Conservation (phyloP, 140 eudicot genomes). For the Stevia rebaudiana region DNA sequence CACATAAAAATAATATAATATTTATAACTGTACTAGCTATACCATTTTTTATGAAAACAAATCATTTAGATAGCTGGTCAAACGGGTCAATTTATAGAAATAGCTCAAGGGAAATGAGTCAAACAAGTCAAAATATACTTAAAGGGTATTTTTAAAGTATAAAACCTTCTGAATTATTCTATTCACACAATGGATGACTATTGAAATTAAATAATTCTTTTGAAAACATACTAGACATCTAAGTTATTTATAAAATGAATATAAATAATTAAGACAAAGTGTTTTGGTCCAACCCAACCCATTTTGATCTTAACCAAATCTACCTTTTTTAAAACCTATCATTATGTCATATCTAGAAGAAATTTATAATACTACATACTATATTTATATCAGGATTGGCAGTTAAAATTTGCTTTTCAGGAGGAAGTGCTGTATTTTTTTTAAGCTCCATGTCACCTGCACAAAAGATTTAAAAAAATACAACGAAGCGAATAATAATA, state of each 20-base stretch:
- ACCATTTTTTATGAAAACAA: not conserved
- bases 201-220: not conserved
- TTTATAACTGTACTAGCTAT: not conserved
- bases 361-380: conserved; percentile 43
- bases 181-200: no score
- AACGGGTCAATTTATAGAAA: not conserved
- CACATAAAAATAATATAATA: not conserved
- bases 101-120: not conserved
- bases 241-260: not conserved
- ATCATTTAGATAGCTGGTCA: not conserved
- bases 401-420: conserved; percentile 87
- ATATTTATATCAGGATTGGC: conserved; percentile 85
- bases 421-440: conserved; percentile 68
- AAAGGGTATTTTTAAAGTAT: no score
- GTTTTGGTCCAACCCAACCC: not conserved
- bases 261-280: not conserved
- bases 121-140: not conserved
- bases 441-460: conserved; percentile 93
- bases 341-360: not conserved
- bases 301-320: not conserved
- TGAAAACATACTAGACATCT: not conserved
- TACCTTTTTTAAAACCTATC: not conserved
- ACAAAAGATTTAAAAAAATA: conserved; percentile 2
- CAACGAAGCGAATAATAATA: not conserved
- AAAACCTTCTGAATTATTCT: no score